Conservation (phyloP, 2,329 filamentous ascomycete genomes). For the Fusarium sp. region DNA sequence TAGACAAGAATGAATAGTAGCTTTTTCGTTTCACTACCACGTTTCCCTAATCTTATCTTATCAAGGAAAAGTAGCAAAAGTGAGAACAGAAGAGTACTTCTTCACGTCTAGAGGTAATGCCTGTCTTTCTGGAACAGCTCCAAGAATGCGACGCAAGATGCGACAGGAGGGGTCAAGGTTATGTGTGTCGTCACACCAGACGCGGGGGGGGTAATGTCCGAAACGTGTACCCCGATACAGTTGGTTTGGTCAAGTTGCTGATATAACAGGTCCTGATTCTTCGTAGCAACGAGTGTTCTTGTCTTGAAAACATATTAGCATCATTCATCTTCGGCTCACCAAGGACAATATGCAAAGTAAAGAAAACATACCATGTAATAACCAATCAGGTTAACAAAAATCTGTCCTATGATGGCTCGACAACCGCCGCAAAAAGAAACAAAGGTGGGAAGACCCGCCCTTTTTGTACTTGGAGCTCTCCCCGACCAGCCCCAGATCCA, state of each 20-base stretch:
- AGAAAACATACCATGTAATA: slow-evolving; percentile 29
- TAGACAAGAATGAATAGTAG: not conserved
- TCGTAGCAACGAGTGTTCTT: not conserved
- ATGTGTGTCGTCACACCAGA: slow-evolving; percentile 34
- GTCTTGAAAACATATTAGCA: slow-evolving; percentile 1
- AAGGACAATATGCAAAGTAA: not conserved
- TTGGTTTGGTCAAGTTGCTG: not conserved
- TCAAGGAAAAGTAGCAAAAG: slow-evolving; percentile 17
- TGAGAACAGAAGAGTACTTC: slow-evolving; percentile 1
- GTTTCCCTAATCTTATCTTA: slow-evolving; percentile 16
- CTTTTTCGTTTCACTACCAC: slow-evolving; percentile 13
- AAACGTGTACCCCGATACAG: not conserved
- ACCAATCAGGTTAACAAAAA: slow-evolving; percentile 30
- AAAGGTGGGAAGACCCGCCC: slow-evolving; percentile 50
- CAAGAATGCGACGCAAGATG: slow-evolving; percentile 27
- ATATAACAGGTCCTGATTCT: not conserved
- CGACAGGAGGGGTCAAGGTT: slow-evolving; percentile 19
- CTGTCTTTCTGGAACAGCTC: slow-evolving; percentile 6
- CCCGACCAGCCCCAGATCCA: slow-evolving; percentile 7
- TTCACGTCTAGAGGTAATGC: slow-evolving; percentile 21
- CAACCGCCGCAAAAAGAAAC: slow-evolving; percentile 42
- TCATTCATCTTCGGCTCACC: slow-evolving; percentile 9
- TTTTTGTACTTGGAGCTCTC: slow-evolving; percentile 49
- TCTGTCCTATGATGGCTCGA: slow-evolving; percentile 45
- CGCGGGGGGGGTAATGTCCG: slow-evolving; percentile 17